Evolutionary conservation across 352 stramenopile genomes (phyloP).

Genomic region (Phytophthora ohioensis): DNA sequence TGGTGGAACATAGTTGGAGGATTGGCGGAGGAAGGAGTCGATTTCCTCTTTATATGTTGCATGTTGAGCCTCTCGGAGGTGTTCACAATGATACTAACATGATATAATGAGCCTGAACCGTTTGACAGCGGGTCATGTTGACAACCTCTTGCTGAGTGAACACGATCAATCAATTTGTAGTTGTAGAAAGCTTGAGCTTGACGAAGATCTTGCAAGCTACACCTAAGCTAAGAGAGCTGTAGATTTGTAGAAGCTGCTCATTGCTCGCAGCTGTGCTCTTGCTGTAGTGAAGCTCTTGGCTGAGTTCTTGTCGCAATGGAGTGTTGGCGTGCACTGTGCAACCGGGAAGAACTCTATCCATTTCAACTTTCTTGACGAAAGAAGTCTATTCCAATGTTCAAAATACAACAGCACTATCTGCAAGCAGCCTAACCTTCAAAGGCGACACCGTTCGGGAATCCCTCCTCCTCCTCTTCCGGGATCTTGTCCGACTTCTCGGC

Average conservation of each 20-base stretch:
- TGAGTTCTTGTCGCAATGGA: too few relatives aligned
- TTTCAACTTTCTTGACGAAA: background rate
- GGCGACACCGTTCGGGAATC: slow-evolving; percentile 34
- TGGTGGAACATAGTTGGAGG: background rate
- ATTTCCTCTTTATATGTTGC: background rate
- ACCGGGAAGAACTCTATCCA: too few relatives aligned
- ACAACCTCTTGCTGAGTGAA: slow-evolving; percentile 77
- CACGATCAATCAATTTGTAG: slow-evolving; percentile 25
- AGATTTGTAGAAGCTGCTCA: background rate
- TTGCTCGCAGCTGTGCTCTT: too few relatives aligned
- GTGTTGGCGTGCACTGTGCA: too few relatives aligned
- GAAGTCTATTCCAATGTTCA: background rate
- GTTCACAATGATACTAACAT: slow-evolving; percentile 77
- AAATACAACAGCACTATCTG: background rate
- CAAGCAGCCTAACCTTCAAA: slow-evolving; percentile 32
- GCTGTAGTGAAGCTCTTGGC: too few relatives aligned
- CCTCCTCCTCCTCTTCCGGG: slow-evolving; percentile 38
- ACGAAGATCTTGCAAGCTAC: too few relatives aligned
- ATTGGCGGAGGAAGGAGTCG: background rate
- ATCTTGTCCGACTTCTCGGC: slow-evolving; percentile 59
- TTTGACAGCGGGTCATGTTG: slow-evolving; percentile 54
- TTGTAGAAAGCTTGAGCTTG: background rate
- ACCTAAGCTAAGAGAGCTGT: too few relatives aligned
- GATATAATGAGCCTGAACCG: slow-evolving; percentile 87
- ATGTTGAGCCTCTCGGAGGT: slow-evolving; percentile 20